Percentiles rank a stretch among this genome's conserved stretches.
These are phyloP conservation scores for Urtica urens DNA, from an alignment of 306 rosid genomes.

Conservation along the genomic window DNA sequence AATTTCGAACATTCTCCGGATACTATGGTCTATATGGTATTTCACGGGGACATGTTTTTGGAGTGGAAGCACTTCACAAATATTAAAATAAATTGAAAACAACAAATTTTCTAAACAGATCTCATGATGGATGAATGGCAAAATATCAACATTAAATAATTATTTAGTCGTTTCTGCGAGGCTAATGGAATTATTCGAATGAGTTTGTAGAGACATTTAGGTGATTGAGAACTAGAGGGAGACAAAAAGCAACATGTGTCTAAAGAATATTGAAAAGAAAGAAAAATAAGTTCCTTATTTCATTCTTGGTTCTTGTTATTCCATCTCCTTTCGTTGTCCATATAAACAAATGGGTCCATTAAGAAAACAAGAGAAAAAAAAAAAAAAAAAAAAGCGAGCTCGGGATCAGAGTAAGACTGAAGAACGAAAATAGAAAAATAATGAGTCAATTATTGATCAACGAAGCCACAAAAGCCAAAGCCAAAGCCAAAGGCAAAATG, in stretches of 20 bases:
- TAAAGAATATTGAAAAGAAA: neutral
- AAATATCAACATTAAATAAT: too few species aligned
- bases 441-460: constrained; percentile 39
- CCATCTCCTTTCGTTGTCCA: constrained; percentile 2
- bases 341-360: constrained; percentile 45
- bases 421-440: constrained; percentile 27
- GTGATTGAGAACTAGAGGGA: too few species aligned
- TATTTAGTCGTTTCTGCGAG: too few species aligned
- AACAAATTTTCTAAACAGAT: too few species aligned
- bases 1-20: constrained; percentile 12
- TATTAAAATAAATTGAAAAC: too few species aligned
- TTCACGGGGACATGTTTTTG: neutral
- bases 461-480: constrained; percentile 9
- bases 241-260: neutral
- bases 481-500: constrained; percentile 27
- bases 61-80: neutral
- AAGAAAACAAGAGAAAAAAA: constrained; percentile 27
- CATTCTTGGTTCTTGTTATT: neutral
- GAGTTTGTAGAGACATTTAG: too few species aligned
- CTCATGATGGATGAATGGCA: too few species aligned
- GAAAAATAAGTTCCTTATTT: neutral
- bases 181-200: too few species aligned
- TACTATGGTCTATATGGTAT: neutral
- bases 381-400: constrained; percentile 33
- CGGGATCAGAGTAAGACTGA: constrained; percentile 71